phyloP scores from a whole-genome alignment of 176 grass and related monocot species.

The Bromus sterilis region DNA sequence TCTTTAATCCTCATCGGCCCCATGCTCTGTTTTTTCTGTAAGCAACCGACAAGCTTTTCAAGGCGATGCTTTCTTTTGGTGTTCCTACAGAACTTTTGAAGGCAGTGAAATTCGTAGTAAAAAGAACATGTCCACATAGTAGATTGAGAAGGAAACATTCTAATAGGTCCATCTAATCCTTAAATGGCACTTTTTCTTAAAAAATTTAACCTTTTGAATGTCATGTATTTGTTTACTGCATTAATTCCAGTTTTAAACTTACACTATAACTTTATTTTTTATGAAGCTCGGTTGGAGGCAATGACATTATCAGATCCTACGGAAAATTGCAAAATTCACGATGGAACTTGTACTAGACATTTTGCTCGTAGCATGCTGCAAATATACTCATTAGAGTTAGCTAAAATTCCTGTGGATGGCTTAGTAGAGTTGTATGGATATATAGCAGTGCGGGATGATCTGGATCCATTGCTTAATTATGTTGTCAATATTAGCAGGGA shows the following conservation, averaged over 20 bases:
- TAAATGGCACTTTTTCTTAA: not conserved
- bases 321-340: not conserved
- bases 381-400: not conserved
- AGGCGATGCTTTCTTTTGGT: not conserved
- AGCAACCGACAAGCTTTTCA: too few species aligned
- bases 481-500: not conserved
- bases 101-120: not conserved
- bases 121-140: not conserved
- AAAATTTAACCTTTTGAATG: not conserved
- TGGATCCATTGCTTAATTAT: not conserved
- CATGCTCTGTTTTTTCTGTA: too few species aligned
- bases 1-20: too few species aligned
- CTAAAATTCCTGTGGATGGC: not conserved
- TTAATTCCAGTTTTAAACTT: not conserved
- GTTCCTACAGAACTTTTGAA: not conserved
- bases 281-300: not conserved
- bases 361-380: not conserved
- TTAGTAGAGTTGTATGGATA: not conserved
- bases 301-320: not conserved
- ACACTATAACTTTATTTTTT: not conserved
- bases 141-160: not conserved
- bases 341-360: not conserved
- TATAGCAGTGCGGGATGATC: not conserved
- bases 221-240: not conserved
- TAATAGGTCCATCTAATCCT: not conserved